Evolutionary conservation across 2,329 filamentous ascomycete species (phyloP), one percentile per base, ranked within the genome.

Genomic region (Dactylellina drechsleri): DNA sequence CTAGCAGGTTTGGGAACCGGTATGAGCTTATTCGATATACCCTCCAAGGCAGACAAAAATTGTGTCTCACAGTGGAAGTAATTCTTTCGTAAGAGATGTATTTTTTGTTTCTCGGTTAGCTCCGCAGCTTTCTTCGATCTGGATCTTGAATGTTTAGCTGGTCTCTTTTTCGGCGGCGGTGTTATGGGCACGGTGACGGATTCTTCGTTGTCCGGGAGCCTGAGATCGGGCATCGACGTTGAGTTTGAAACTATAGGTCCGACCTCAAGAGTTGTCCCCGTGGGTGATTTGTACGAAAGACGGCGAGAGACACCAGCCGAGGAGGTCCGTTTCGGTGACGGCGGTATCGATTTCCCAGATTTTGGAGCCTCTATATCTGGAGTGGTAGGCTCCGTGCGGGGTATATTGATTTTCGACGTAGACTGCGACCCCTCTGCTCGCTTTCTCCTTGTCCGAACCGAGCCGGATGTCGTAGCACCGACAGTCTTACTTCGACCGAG

Each of bases 61-160:
- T 92, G 90, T 0, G 91, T 93, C 81, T 95, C 87, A 75, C 89
- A 92, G 62, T 91, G 86, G 80, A 94, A 95, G 81, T 95, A 95
- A 81, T 95, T 92, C 73, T 93, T 91, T 66, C 91, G 85, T 75
- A 95, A 81, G 8, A 93, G 82, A 57, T 89, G 88, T n/a, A 88
- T 86, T 80, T 92, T 92, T 80, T 93, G 90, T 10, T 84, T 82
- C 3, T 83, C 81, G 0, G 88, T 88, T 80, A 94, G 83, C 20
- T 90, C 86, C 13, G 49, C 20, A 1, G 28, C 41, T 31, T 66
- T 68, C 53, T 70, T 76, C 23, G 62, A 58, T 15, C 45, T 52
- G 26, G 72, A 66, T 28, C 56, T 36, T 18, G 70, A 67, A 36
- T 16, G 36, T n/a, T 74, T 74, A 31, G 26, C 28, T 36, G 68